Percentiles rank a stretch among this genome's conserved stretches.
phyloP scores from a whole-genome alignment of 352 stramenopile species.

The Phytophthora sp. region DNA sequence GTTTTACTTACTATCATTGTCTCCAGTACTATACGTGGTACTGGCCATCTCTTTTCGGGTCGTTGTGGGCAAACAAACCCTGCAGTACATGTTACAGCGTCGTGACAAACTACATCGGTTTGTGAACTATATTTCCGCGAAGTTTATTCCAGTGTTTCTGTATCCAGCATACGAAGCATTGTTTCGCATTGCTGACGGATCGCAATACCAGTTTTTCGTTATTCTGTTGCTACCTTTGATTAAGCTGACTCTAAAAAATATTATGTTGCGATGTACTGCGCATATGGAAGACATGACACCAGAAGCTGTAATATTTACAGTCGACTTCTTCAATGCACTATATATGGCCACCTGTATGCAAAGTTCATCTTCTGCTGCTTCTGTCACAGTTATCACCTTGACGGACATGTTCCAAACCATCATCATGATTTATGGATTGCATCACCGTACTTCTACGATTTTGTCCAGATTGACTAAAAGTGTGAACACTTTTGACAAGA shows the following conservation, averaged over 20 bases:
- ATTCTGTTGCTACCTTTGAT: constrained; percentile 24
- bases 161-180: constrained; percentile 17
- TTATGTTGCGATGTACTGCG: not conserved
- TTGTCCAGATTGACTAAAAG: not conserved
- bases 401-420: not conserved
- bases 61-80: not conserved
- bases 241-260: constrained; percentile 24
- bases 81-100: not conserved
- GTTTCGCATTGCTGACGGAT: not conserved
- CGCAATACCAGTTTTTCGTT: constrained; percentile 1
- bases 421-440: constrained; percentile 3
- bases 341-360: constrained; percentile 25
- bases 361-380: not conserved
- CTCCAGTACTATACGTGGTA: not conserved
- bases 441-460: not conserved
- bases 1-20: not conserved
- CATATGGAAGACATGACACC: constrained; percentile 22
- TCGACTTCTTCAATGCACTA: constrained; percentile 24
- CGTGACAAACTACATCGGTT: not conserved
- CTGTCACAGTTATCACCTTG: not conserved
- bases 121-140: not conserved
- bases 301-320: constrained; percentile 16
- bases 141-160: not conserved
- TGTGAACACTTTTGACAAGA: not conserved
- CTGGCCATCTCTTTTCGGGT: not conserved